Conservation (phyloP, 345 rosid species). For the Camelina sativa region DNA sequence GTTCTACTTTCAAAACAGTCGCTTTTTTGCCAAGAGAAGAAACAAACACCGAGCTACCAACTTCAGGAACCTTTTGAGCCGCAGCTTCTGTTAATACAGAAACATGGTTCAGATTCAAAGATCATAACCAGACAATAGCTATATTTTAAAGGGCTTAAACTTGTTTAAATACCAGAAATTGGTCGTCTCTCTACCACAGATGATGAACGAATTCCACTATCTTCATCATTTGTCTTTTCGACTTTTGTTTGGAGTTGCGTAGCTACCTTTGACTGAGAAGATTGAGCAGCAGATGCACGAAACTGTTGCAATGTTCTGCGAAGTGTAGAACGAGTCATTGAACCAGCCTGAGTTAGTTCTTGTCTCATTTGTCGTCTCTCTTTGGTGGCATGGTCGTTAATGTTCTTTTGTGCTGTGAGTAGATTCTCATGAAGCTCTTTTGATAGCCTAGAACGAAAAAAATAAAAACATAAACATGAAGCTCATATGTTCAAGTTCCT, state of each 20-base stretch:
- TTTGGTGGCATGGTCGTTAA: conserved; percentile 54
- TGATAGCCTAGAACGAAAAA: conserved; percentile 58
- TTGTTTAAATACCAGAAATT: conserved; percentile 47
- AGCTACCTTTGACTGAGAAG: conserved; percentile 44
- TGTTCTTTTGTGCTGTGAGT: conserved; percentile 54
- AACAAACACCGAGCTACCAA: conserved; percentile 68
- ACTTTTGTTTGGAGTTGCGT: conserved; percentile 41
- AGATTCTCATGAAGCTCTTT: conserved; percentile 61
- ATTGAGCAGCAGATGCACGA: conserved; percentile 52
- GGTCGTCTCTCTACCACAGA: conserved; percentile 44
- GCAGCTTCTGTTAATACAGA: conserved; percentile 24
- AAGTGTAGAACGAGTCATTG: conserved; percentile 60
- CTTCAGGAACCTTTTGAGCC: conserved; percentile 59
- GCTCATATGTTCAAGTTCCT: background rate
- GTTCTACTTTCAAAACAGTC: conserved; percentile 70
- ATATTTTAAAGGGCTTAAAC: conserved; percentile 9
- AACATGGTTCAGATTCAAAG: conserved; percentile 10
- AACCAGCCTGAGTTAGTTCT: conserved; percentile 65
- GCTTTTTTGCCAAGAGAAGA: conserved; percentile 71
- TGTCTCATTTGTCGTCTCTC: conserved; percentile 56
- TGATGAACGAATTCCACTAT: conserved; percentile 41
- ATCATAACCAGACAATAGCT: conserved; percentile 4
- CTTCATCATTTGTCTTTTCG: conserved; percentile 35
- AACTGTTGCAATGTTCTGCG: conserved; percentile 68
- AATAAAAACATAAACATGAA: conserved; percentile 1